Conservation (phyloP, 768 basidiomycete species). For the Russula lepida region DNA sequence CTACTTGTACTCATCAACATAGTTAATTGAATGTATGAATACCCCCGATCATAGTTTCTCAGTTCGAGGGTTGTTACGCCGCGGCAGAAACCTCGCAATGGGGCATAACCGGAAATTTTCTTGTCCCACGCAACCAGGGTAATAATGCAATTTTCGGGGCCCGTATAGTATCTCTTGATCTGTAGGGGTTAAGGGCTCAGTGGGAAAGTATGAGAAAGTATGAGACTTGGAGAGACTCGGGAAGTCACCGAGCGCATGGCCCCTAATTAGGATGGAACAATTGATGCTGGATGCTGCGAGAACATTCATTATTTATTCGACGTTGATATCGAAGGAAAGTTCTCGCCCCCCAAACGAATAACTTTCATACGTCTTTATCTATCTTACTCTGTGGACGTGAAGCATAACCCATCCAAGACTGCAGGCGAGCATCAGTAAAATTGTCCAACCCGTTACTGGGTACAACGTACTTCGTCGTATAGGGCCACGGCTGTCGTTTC, state of each 20-base stretch:
- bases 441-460: neutral
- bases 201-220: too few relatives aligned
- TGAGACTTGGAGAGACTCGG: too few relatives aligned
- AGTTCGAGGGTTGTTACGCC: neutral
- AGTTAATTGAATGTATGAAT: conserved; percentile 2
- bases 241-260: neutral
- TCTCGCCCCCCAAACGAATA: neutral
- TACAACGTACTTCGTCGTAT: conserved; percentile 80
- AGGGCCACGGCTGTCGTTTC: conserved; percentile 49
- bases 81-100: neutral
- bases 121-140: neutral
- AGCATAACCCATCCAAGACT: conserved; percentile 98
- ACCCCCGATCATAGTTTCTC: neutral
- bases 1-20: neutral
- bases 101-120: neutral
- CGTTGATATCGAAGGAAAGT: neutral
- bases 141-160: neutral
- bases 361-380: conserved; percentile 32
- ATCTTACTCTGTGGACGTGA: conserved; percentile 67
- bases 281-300: neutral
- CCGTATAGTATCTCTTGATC: neutral
- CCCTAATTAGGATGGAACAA: neutral
- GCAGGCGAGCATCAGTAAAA: neutral
- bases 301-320: too few relatives aligned
- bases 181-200: neutral